Percentiles rank a stretch among this genome's conserved stretches.
phyloP scores from a whole-genome alignment of 441 rosid species.

The Erysimum cheiri region DNA sequence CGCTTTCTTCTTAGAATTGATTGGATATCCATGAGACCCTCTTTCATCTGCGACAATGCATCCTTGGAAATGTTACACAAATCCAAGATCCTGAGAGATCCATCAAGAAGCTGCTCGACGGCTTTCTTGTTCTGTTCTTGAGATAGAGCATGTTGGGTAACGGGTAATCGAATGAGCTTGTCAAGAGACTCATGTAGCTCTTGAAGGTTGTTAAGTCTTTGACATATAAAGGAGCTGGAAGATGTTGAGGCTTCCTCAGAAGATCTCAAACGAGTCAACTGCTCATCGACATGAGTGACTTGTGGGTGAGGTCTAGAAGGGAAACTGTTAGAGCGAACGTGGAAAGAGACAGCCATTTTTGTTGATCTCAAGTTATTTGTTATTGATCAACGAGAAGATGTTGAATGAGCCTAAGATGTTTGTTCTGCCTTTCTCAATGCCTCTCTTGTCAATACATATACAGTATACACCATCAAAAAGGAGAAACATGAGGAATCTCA shows the following conservation, averaged over 20 bases:
- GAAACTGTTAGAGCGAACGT: slow-evolving; percentile 52
- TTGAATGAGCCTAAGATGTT: not conserved
- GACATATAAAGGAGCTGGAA: slow-evolving; percentile 33
- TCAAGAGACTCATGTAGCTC: slow-evolving; percentile 49
- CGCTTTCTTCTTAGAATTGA: slow-evolving; percentile 44
- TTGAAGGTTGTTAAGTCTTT: slow-evolving; percentile 45
- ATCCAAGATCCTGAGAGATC: slow-evolving; percentile 45
- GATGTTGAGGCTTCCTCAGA: slow-evolving; percentile 45
- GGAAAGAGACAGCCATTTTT: slow-evolving; percentile 47
- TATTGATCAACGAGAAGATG: not conserved
- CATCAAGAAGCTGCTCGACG: slow-evolving; percentile 49
- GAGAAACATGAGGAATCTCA: not conserved
- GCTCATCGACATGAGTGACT: slow-evolving; percentile 39
- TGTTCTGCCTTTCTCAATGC: not conserved
- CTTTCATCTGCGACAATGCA: slow-evolving; percentile 39
- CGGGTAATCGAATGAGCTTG: slow-evolving; percentile 46
- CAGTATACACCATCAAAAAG: not conserved
- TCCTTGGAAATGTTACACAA: slow-evolving; percentile 41
- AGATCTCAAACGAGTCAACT: slow-evolving; percentile 44
- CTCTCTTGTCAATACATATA: not conserved
- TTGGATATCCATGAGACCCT: slow-evolving; percentile 38
- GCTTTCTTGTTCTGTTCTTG: slow-evolving; percentile 29
- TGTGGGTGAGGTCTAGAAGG: slow-evolving; percentile 54
- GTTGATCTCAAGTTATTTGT: not conserved
- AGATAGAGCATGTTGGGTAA: slow-evolving; percentile 33